These are phyloP conservation scores for Sporopachydermia quercuum DNA, from an alignment of 805 yeast genomes.

Conservation along the genomic window DNA sequence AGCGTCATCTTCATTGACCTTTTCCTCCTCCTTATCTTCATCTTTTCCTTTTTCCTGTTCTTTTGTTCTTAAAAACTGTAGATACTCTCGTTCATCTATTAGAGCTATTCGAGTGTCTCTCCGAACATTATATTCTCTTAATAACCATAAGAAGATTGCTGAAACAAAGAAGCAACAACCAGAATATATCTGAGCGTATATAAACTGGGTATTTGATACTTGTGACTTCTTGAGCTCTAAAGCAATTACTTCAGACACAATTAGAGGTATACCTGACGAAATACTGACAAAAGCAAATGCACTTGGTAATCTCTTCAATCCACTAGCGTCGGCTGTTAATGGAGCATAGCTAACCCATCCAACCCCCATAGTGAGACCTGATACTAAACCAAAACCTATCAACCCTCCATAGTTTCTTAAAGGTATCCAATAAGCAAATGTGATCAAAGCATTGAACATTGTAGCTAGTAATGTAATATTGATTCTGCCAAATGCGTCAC, in stretches of 20 bases:
- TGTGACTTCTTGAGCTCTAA: constrained; percentile 27
- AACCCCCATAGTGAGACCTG: constrained; percentile 33
- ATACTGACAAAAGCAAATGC: constrained; percentile 24
- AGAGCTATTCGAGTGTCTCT: constrained; percentile 10
- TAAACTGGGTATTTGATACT: constrained; percentile 16
- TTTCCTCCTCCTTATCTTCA: constrained; percentile 4
- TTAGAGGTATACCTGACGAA: constrained; percentile 18
- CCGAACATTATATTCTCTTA: constrained; percentile 23
- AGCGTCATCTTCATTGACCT: too few species aligned
- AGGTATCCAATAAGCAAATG: constrained; percentile 36
- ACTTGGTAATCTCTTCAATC: constrained; percentile 22
- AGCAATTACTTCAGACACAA: constrained; percentile 41
- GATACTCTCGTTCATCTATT: background rate
- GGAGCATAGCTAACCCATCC: constrained; percentile 25
- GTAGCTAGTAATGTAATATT: constrained; percentile 28
- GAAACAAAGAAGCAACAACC: constrained; percentile 21
- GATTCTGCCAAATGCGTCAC: constrained; percentile 31
- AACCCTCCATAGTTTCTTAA: constrained; percentile 25
- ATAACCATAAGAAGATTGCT: constrained; percentile 17
- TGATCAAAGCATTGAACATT: constrained; percentile 21
- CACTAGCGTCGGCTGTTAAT: constrained; percentile 26
- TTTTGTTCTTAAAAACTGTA: constrained; percentile 10
- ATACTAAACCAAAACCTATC: constrained; percentile 25
- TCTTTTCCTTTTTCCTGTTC: constrained; percentile 3
- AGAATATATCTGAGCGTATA: constrained; percentile 25